Evolutionary conservation across 2,329 filamentous ascomycete species (phyloP).

Genomic region (Xylariaceae sp.): DNA sequence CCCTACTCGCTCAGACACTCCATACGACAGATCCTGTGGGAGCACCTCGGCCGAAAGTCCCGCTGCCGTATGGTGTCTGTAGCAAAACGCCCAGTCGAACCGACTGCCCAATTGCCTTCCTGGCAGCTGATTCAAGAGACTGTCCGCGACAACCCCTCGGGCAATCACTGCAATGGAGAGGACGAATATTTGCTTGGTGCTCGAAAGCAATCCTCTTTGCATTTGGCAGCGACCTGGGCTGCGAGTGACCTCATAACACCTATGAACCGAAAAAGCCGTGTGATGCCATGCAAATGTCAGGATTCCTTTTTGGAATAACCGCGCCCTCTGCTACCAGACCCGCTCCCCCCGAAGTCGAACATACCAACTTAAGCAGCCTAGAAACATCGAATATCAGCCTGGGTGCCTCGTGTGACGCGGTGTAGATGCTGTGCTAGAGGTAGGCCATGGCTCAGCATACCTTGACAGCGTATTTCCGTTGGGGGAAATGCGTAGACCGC

Average conservation of each 20-base stretch:
- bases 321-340: constrained; percentile 24
- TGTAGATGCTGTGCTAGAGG: too few relatives aligned
- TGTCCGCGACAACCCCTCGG: too few relatives aligned
- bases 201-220: constrained; percentile 23
- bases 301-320: constrained; percentile 27
- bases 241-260: constrained; percentile 30
- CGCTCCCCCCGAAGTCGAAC: constrained; percentile 14
- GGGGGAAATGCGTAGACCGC: constrained; percentile 90
- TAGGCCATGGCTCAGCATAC: constrained; percentile 48
- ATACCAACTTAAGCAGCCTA: constrained; percentile 20
- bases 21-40: too few relatives aligned
- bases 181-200: constrained; percentile 21
- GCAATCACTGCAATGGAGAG: too few relatives aligned
- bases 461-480: constrained; percentile 99
- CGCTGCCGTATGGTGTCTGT: too few relatives aligned
- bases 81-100: too few relatives aligned
- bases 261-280: constrained; percentile 31
- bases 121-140: too few relatives aligned
- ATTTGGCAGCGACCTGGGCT: constrained; percentile 28
- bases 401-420: too few relatives aligned
- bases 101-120: too few relatives aligned
- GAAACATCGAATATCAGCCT: too few relatives aligned
- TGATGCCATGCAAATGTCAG: constrained; percentile 31
- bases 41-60: too few relatives aligned
- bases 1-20: too few relatives aligned